Conservation (phyloP, 805 yeast genomes). For the Yarrowia hollandica region DNA sequence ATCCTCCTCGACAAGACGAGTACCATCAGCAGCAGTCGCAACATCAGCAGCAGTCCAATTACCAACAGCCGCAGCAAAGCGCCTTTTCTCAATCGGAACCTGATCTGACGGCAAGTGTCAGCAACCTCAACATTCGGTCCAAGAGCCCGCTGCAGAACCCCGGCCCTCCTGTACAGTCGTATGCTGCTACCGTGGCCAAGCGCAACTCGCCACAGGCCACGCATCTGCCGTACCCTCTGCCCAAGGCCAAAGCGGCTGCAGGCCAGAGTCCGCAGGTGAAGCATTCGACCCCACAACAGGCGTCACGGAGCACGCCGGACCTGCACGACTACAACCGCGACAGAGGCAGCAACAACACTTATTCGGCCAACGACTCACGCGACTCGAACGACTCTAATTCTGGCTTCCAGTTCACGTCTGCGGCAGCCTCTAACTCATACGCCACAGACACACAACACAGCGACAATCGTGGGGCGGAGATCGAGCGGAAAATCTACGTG, state of each 20-base stretch:
- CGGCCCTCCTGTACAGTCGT: conserved; percentile 14
- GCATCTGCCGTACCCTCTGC: conserved; percentile 27
- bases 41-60: no score
- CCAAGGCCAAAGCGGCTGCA: conserved; percentile 3
- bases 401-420: conserved; percentile 7
- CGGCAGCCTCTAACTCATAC: conserved; percentile 5
- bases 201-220: conserved; percentile 20
- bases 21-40: no score
- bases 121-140: conserved; percentile 2
- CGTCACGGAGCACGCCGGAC: conserved; percentile 14
- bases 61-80: neutral
- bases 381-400: conserved; percentile 14
- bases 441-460: neutral
- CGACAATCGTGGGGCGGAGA: neutral
- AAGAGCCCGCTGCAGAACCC: conserved; percentile 25
- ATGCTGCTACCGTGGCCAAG: conserved; percentile 23
- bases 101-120: conserved; percentile 39
- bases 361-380: conserved; percentile 7
- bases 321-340: neutral
- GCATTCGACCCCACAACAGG: neutral
- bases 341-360: neutral
- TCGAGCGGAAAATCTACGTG: conserved; percentile 24
- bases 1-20: conserved; percentile 1
- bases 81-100: conserved; percentile 18
- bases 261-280: neutral